Conservation (phyloP, 1,284 basidiomycete species). For the Rhodotorula sp. region DNA sequence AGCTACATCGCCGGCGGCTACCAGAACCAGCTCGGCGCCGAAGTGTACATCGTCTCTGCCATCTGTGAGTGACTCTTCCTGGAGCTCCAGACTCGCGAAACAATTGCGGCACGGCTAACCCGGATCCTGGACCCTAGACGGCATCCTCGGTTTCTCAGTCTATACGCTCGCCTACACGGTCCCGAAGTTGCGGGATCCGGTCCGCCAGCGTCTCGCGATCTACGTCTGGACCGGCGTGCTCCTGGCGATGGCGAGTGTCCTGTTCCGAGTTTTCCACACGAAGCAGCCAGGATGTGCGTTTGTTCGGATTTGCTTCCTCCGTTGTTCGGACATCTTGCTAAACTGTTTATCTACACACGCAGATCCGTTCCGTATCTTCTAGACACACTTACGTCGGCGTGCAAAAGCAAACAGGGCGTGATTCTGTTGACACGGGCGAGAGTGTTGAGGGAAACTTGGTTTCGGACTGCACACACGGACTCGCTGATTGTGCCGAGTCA, state of each 20-base stretch:
- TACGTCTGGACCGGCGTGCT: conserved; percentile 86
- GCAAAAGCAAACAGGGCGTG: not conserved
- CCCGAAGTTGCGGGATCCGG: conserved; percentile 70
- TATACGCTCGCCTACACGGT: conserved; percentile 79
- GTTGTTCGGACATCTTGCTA: not conserved
- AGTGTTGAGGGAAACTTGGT: not conserved
- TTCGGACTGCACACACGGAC: too few species aligned
- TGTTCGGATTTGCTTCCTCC: not conserved
- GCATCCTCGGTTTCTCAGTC: conserved; percentile 74
- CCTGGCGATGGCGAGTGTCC: conserved; percentile 79
- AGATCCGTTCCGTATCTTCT: conserved; percentile 41
- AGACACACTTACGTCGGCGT: not conserved
- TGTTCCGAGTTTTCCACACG: conserved; percentile 78
- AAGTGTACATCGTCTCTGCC: conserved; percentile 80
- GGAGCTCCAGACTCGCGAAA: not conserved
- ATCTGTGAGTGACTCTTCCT: conserved; percentile 66
- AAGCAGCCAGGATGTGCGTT: conserved; percentile 71
- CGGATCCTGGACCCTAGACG: conserved; percentile 60
- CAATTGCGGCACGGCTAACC: not conserved
- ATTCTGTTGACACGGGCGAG: not conserved
- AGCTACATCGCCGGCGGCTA: conserved; percentile 85
- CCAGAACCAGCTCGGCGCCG: conserved; percentile 87
- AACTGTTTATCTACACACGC: not conserved
- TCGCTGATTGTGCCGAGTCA: too few species aligned
- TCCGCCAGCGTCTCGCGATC: conserved; percentile 77